Conservation (phyloP, 495 filamentous ascomycete species). For the Rusavskia elegans region DNA sequence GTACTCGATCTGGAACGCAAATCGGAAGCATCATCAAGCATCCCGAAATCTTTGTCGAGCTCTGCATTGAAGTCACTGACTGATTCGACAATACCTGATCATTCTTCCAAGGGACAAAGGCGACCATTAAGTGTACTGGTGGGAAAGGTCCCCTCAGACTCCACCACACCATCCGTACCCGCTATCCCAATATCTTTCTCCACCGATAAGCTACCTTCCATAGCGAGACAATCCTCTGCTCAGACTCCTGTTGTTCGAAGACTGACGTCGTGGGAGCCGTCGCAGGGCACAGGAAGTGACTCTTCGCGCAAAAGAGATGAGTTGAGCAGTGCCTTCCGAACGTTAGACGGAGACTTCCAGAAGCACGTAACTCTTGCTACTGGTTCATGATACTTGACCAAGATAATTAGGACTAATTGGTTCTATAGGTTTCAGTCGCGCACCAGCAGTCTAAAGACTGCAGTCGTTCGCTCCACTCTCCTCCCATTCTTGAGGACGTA, state of each 20-base stretch:
- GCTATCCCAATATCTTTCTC: constrained; percentile 41
- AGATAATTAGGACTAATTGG: constrained; percentile 7
- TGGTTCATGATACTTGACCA: background rate
- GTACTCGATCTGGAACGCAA: background rate
- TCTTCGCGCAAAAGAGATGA: constrained; percentile 54
- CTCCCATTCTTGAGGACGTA: constrained; percentile 72
- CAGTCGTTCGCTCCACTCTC: constrained; percentile 59
- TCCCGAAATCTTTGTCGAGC: constrained; percentile 7
- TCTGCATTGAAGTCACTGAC: background rate
- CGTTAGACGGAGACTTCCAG: constrained; percentile 66
- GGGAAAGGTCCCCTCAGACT: constrained; percentile 24
- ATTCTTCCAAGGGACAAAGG: constrained; percentile 27
- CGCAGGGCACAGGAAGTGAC: constrained; percentile 20
- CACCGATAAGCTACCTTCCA: constrained; percentile 35
- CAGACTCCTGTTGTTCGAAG: constrained; percentile 38
- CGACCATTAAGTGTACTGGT: constrained; percentile 36
- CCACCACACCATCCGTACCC: constrained; percentile 32
- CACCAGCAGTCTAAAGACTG: constrained; percentile 61
- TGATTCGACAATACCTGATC: constrained; percentile 3
- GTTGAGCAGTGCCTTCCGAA: constrained; percentile 73
- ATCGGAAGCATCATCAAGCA: background rate
- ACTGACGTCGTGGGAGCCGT: constrained; percentile 22
- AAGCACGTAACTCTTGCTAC: constrained; percentile 31
- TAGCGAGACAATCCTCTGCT: constrained; percentile 25
- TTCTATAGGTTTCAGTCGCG: constrained; percentile 51